Percentiles rank a stretch among this genome's conserved stretches.
phyloP scores from a whole-genome alignment of 2,329 filamentous ascomycete species.

The Fusarium incarnatum region DNA sequence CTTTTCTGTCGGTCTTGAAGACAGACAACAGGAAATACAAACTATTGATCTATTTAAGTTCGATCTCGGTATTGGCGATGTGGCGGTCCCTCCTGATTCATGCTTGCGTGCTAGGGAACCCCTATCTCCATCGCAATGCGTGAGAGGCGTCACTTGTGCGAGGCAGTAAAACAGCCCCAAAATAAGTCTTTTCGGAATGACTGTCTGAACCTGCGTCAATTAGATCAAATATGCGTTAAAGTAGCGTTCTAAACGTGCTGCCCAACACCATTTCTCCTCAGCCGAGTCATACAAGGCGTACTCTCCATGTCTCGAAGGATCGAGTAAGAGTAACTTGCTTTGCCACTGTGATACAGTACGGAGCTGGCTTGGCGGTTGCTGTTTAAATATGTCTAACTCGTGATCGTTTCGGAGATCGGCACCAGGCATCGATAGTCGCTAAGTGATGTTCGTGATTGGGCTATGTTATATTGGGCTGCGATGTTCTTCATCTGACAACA shows the following conservation, averaged over 20 bases:
- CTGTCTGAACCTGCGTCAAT: conserved; percentile 7
- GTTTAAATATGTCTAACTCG: conserved; percentile 7
- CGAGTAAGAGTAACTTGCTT: background rate
- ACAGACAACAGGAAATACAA: background rate
- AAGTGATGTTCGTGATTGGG: conserved; percentile 17
- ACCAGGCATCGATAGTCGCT: conserved; percentile 18
- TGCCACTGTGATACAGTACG: background rate
- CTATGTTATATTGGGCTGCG: conserved; percentile 4
- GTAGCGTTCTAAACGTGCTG: background rate
- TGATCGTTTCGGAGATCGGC: conserved; percentile 25
- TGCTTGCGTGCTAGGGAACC: conserved; percentile 4
- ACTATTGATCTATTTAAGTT: background rate
- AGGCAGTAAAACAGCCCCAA: conserved; percentile 23
- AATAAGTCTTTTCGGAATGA: background rate
- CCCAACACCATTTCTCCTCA: conserved; percentile 15
- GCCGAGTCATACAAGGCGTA: conserved; percentile 13
- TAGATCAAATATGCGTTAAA: conserved; percentile 2
- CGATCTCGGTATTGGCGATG: conserved; percentile 14
- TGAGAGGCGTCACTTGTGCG: conserved; percentile 17
- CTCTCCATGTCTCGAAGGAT: background rate
- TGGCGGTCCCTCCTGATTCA: conserved; percentile 8
- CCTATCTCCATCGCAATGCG: conserved; percentile 4
- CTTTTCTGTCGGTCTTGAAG: conserved; percentile 9
- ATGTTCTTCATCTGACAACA: background rate
- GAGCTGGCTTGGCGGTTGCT: background rate